Evolutionary conservation across 1,139 yeast genomes (phyloP), one percentile per base, ranked within the genome.

Genomic region (Pichia sp.): DNA sequence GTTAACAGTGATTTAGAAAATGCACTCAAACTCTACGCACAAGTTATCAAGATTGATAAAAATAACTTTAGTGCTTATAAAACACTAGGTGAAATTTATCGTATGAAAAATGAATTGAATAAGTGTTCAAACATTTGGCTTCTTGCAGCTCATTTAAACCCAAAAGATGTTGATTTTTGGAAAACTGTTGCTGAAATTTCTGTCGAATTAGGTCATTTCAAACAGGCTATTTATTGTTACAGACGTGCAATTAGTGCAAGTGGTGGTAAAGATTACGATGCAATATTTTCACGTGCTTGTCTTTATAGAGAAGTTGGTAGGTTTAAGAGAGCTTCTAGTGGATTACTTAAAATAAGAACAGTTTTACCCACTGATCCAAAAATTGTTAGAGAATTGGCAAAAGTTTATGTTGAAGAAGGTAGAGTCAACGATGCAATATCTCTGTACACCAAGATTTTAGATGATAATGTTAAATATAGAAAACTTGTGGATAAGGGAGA

Each of bases 161-260:
- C 87, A 3, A 74, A 80, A 61, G 93, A 86, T 61, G 74, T 76
- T 46, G 82, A 77, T 22, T 81, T 87, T 49, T 91, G 97, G 97
- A 77, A 78, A 26, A 77, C 74, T 35, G 87, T 87, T 26, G 97
- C 94, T 0, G 84, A 79, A 42, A 63, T 86, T 44, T 80, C 95
- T 43, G 68, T 70, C 6, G 82, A 81, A 33, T 63, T 84, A 51
- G 93, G 87, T 1, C 83, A 80, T 51, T 67, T 71, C 4, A 78
- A 83, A 31, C 96, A 87, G 59, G 96, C 97, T 0, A 72, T 87
- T 13, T 78, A 80, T 51, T 87, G 95, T 65, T 88, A 80, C 56
- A 73, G 81, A 20, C 74, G 82, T 42, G 95, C 93, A 0, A 75
- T 85, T 14, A 65, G 74, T 8, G 70, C 81, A 3, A 78, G 79